Evolutionary conservation across 768 basidiomycete species (phyloP).

Genomic region (Suillus bovinus): DNA sequence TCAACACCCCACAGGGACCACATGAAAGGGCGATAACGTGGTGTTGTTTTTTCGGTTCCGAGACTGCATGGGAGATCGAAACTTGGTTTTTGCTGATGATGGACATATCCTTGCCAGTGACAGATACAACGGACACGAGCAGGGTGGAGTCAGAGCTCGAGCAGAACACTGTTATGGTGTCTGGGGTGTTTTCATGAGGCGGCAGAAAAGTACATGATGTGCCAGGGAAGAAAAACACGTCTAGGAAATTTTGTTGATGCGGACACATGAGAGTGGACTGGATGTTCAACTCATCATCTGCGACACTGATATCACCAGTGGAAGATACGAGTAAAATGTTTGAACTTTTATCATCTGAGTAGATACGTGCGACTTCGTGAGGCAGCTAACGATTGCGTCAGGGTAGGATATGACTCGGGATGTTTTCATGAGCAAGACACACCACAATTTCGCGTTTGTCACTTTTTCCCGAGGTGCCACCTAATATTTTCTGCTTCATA

Average conservation of each 20-base stretch:
- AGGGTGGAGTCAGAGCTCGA: slow-evolving; percentile 20
- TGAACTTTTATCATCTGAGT: slow-evolving; percentile 29
- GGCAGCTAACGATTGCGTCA: slow-evolving; percentile 39
- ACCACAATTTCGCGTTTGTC: slow-evolving; percentile 48
- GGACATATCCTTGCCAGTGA: slow-evolving; percentile 12
- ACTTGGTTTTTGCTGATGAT: not conserved
- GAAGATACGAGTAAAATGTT: slow-evolving; percentile 35
- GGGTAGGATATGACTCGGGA: slow-evolving; percentile 3
- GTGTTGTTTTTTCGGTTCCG: not conserved
- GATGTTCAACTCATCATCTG: slow-evolving; percentile 28
- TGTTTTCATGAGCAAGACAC: slow-evolving; percentile 26
- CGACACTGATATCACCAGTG: slow-evolving; percentile 34
- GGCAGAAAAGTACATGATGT: slow-evolving; percentile 30
- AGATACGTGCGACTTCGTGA: slow-evolving; percentile 41
- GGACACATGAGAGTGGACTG: slow-evolving; percentile 28
- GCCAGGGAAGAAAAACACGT: slow-evolving; percentile 32
- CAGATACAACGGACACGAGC: slow-evolving; percentile 22
- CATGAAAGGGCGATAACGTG: slow-evolving; percentile 22
- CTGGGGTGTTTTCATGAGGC: slow-evolving; percentile 12
- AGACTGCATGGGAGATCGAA: slow-evolving; percentile 5
- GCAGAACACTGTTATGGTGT: slow-evolving; percentile 22
- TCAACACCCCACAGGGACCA: slow-evolving; percentile 50
- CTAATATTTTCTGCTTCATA: slow-evolving; percentile 57
- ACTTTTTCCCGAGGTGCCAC: slow-evolving; percentile 29
- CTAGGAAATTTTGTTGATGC: slow-evolving; percentile 26